phyloP scores from a whole-genome alignment of 164 flowering plant species.

The Nymphaea thermarum region DNA sequence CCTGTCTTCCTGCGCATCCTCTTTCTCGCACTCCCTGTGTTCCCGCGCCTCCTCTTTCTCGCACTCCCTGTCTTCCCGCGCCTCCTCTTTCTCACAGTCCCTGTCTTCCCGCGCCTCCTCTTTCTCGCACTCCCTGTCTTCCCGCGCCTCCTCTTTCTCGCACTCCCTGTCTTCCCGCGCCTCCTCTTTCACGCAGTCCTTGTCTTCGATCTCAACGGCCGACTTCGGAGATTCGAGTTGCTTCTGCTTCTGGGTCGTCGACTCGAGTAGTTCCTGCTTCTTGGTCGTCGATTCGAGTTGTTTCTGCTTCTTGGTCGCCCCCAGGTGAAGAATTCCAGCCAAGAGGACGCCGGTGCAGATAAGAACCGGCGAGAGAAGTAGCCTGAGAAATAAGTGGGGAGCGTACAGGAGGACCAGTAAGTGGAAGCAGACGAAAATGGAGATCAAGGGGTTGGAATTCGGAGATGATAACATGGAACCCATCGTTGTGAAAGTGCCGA shows the following conservation, averaged over 20 bases:
- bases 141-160: not conserved
- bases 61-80: not conserved
- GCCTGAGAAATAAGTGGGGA: slow-evolving; percentile 24
- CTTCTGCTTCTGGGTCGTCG: not conserved
- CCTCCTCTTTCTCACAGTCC: not conserved
- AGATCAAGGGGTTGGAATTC: slow-evolving; percentile 41
- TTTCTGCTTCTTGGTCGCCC: slow-evolving; percentile 5
- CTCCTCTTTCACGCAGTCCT: not conserved
- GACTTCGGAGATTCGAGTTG: not conserved
- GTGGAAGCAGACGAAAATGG: slow-evolving; percentile 40
- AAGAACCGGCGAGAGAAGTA: slow-evolving; percentile 42
- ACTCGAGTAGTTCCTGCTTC: not conserved
- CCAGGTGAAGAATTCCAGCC: slow-evolving; percentile 41
- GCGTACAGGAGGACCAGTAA: slow-evolving; percentile 45
- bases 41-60: not conserved
- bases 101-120: not conserved
- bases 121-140: not conserved
- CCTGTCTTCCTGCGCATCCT: not conserved
- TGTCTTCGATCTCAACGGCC: not conserved
- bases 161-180: not conserved
- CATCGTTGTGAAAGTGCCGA: not conserved
- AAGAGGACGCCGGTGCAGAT: slow-evolving; percentile 34
- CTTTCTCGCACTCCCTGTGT: not conserved
- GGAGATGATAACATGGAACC: slow-evolving; percentile 9
- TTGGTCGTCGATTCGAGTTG: slow-evolving; percentile 9